Percentiles rank a stretch among this genome's conserved stretches.
Conservation (phyloP, 345 rosid species). For the Triadica sebifera region DNA sequence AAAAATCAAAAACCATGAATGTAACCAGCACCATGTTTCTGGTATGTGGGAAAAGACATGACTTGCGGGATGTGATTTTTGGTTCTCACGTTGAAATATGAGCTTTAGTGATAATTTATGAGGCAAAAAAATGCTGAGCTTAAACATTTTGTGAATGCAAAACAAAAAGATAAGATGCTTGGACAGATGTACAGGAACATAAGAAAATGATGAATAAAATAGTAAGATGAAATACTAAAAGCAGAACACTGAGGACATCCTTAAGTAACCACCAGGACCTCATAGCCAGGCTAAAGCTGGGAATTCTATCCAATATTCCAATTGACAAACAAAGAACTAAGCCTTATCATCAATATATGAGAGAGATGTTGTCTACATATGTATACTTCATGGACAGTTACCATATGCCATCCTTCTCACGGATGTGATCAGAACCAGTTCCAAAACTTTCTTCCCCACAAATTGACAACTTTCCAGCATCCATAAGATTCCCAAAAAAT, state of each 20-base stretch:
- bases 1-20: neutral
- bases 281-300: neutral
- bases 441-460: constrained; percentile 99
- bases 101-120: neutral
- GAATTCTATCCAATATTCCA: neutral
- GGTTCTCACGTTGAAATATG: neutral
- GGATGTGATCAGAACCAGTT: constrained; percentile 95
- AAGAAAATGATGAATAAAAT: neutral
- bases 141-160: neutral
- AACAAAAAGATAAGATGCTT: neutral
- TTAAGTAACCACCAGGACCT: neutral
- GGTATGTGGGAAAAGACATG: neutral
- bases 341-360: neutral
- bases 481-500: constrained; percentile 96
- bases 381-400: constrained; percentile 34
- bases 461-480: constrained; percentile 85
- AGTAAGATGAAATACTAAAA: neutral
- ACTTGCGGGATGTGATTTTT: neutral
- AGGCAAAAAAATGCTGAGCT: neutral
- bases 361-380: neutral
- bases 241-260: neutral
- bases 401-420: constrained; percentile 97
- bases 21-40: neutral
- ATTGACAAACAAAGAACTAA: neutral
- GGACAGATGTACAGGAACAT: neutral